Base-by-base conservation (phyloP, 805 yeast species). In the Ogataea methanolica region DNA sequence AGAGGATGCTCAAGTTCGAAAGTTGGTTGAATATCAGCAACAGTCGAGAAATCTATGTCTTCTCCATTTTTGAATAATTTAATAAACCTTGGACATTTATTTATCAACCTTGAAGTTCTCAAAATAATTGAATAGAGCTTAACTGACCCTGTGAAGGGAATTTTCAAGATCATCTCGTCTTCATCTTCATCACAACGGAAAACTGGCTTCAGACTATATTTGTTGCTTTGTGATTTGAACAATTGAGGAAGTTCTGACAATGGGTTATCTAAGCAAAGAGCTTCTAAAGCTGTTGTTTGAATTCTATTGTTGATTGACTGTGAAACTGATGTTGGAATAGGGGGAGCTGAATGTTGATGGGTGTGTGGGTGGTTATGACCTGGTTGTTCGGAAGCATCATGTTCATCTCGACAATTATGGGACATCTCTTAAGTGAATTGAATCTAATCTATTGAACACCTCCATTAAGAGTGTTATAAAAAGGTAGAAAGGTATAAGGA, bases 101-200 rank as follows among this genome's bases (percentile, higher is more conserved):
- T 72, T 0, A 61, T 66, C 39, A 75, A 78, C 1, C 81, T 82
- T 46, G 80, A 72, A 0, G 90, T 76, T 54, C 96, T 74, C 11
- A 92, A 52, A 2, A 86, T 78, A 1, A 92, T 55, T 3, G 96
- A 85, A 60, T 79, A 87, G 34, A 92, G 65, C 60, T 84, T 88
- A 37, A 87, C 89, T 22, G 77, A 69, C 5, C 58, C 57, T 1
- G 84, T 81, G 58, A 92, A 92, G 29, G 97, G 97, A 29, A 92
- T 78, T 45, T 80, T 77, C 33, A 92, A 55, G 33, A 91, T 76
- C 55, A 91, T 54, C 62, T 92, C 97, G 49, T 26, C 31, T 26
- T 83, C 79, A 59, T 92, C 98, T 2, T 86, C 81, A 62, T 91
- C 97, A 1, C 65, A 79, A 69, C 41, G 82, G 60, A 69, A 66